A percentile compares a stretch with the other conserved stretches of the same genome.
phyloP scores from a whole-genome alignment of 352 stramenopile species.

The Peronosclerospora sorghi region DNA sequence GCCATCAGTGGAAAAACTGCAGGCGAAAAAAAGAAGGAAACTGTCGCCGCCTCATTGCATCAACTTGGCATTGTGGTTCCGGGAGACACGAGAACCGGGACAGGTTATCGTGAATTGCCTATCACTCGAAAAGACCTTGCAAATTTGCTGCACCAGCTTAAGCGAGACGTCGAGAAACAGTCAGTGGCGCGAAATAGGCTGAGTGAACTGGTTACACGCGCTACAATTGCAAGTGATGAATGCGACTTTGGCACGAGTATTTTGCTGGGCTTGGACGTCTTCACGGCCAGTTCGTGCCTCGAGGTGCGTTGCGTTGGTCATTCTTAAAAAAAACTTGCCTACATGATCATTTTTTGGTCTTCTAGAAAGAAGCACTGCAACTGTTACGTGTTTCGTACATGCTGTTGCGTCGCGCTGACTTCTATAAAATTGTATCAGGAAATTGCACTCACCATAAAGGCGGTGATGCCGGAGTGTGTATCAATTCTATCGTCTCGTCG shows the following conservation, averaged over 20 bases:
- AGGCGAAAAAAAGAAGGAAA: too few relatives aligned
- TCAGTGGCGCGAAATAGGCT: slow-evolving; percentile 21
- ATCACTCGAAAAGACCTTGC: slow-evolving; percentile 22
- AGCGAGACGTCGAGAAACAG: slow-evolving; percentile 10
- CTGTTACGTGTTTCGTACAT: slow-evolving; percentile 45
- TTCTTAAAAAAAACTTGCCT: too few relatives aligned
- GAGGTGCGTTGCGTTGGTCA: slow-evolving; percentile 18
- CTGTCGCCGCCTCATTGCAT: slow-evolving; percentile 27
- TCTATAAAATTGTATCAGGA: slow-evolving; percentile 28
- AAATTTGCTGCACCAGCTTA: slow-evolving; percentile 21
- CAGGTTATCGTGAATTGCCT: too few relatives aligned
- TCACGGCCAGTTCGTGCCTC: slow-evolving; percentile 25
- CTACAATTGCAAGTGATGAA: slow-evolving; percentile 61
- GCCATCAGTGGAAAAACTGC: too few relatives aligned
- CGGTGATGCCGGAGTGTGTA: not conserved
- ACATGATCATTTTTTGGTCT: too few relatives aligned
- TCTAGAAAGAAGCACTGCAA: too few relatives aligned
- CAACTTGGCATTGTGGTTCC: slow-evolving; percentile 43
- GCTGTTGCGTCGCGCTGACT: slow-evolving; percentile 31
- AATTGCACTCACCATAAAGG: slow-evolving; percentile 23
- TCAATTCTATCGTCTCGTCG: not conserved
- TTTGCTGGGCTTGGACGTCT: slow-evolving; percentile 50
- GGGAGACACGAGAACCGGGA: slow-evolving; percentile 32
- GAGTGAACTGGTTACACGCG: slow-evolving; percentile 39
- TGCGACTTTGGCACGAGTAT: slow-evolving; percentile 60